phyloP scores from a whole-genome alignment of 2,329 filamentous ascomycete species.

The Talaromyces piceae region DNA sequence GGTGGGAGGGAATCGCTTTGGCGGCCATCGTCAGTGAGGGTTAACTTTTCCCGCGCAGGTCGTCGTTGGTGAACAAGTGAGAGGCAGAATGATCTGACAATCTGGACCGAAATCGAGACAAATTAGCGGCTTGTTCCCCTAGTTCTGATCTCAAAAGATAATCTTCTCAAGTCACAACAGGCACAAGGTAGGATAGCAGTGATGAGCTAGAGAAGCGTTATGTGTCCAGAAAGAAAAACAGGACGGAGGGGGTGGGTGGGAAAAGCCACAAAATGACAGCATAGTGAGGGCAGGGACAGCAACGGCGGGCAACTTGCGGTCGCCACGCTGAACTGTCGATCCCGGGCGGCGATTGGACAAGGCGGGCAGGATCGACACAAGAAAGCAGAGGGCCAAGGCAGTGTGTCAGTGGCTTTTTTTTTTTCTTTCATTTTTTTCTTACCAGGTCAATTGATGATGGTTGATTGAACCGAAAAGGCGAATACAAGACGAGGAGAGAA shows the following conservation, averaged over 20 bases:
- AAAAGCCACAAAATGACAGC: conserved; percentile 2
- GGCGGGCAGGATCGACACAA: not conserved
- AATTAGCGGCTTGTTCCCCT: not conserved
- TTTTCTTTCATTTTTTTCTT: too few species aligned
- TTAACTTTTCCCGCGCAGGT: not conserved
- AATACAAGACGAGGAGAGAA: not conserved
- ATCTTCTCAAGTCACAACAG: not conserved
- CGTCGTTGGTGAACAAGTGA: conserved; percentile 2
- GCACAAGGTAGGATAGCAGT: not conserved
- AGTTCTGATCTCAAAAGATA: too few species aligned
- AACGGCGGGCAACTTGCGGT: not conserved
- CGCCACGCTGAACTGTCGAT: conserved; percentile 6
- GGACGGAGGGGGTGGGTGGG: not conserved
- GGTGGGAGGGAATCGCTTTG: conserved; percentile 74
- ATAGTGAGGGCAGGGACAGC: not conserved
- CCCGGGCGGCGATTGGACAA: conserved; percentile 1
- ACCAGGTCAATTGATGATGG: too few species aligned
- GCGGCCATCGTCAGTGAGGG: conserved; percentile 52
- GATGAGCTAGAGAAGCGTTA: too few species aligned
- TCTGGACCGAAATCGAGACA: not conserved
- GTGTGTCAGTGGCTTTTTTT: too few species aligned
- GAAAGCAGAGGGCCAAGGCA: conserved; percentile 2
- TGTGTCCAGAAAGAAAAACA: too few species aligned
- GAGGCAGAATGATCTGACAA: conserved; percentile 2
- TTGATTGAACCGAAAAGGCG: too few species aligned